Conservation (phyloP, 2,329 filamentous ascomycete genomes). For the Amauroascus niger region DNA sequence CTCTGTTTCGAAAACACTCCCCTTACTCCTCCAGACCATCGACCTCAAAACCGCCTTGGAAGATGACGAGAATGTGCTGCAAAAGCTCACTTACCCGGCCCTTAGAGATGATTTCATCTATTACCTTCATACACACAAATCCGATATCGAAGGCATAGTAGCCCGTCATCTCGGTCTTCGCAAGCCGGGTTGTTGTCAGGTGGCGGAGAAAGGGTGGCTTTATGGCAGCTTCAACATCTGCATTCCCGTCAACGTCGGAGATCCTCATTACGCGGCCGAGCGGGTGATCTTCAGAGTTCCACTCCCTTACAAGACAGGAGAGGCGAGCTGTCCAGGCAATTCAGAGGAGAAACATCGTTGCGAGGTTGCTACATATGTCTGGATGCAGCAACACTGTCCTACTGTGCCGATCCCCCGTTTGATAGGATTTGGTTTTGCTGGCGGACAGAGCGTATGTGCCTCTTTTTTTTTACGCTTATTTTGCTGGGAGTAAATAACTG, state of each 20-base stretch:
- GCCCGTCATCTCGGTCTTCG: constrained; percentile 12
- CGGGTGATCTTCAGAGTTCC: constrained; percentile 11
- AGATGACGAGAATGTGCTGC: constrained; percentile 22
- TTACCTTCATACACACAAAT: background rate
- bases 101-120: constrained; percentile 14
- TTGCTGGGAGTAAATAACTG: no score
- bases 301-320: constrained; percentile 10
- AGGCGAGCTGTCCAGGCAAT: constrained; percentile 7
- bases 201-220: constrained; percentile 5
- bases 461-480: background rate
- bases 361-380: constrained; percentile 16
- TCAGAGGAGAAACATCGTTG: constrained; percentile 16
- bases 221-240: constrained; percentile 19
- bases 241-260: constrained; percentile 14
- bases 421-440: constrained; percentile 20
- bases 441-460: constrained; percentile 17
- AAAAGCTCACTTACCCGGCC: constrained; percentile 19
- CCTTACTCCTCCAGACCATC: constrained; percentile 15
- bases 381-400: constrained; percentile 12
- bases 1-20: background rate
- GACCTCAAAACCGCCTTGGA: constrained; percentile 19
- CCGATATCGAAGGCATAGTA: constrained; percentile 11
- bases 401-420: constrained; percentile 15
- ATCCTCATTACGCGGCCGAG: background rate
- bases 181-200: constrained; percentile 8